Percentiles rank a stretch among this genome's conserved stretches.
These are phyloP conservation scores for Bolboschoenoplectus hybrid DNA, from an alignment of 202 grass and related monocot species.

Conservation along the genomic window DNA sequence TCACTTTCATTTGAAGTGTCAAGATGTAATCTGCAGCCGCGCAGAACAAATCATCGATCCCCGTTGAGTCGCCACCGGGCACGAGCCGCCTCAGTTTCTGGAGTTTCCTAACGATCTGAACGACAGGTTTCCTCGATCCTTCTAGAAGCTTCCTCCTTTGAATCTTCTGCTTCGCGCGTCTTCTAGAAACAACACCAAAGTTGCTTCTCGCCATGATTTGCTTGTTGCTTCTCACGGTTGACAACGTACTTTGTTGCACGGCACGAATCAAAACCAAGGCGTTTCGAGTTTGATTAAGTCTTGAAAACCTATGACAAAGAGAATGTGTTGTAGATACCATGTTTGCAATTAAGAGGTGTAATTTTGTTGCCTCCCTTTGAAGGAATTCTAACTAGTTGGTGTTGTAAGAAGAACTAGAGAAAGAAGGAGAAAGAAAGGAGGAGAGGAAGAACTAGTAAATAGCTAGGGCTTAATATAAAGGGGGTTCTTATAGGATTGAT, in stretches of 20 bases:
- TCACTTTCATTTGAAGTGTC: constrained; percentile 43
- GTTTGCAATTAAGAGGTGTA: neutral
- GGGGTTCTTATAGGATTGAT: constrained; percentile 17
- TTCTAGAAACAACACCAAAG: constrained; percentile 3
- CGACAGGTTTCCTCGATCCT: constrained; percentile 30
- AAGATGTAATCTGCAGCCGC: constrained; percentile 34
- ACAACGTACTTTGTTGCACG: constrained; percentile 18
- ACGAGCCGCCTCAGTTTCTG: constrained; percentile 31
- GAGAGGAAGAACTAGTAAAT: neutral
- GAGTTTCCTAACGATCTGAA: constrained; percentile 34
- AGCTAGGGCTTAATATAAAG: neutral
- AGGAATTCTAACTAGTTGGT: constrained; percentile 12
- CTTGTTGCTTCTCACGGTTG: constrained; percentile 21
- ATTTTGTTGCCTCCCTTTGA: constrained; percentile 2
- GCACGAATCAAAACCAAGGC: constrained; percentile 22
- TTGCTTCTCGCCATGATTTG: constrained; percentile 35
- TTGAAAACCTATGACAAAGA: neutral
- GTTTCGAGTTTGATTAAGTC: neutral
- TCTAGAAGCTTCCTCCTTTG: constrained; percentile 32
- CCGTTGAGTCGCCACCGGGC: constrained; percentile 19
- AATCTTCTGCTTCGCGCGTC: constrained; percentile 13
- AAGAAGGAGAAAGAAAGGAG: constrained; percentile 14
- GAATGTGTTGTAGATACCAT: constrained; percentile 34
- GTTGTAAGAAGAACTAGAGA: constrained; percentile 24
- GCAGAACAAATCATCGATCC: constrained; percentile 36